Base-by-base conservation (phyloP, 2,329 filamentous ascomycete genomes). In the Aspergillus pseudoterreus region DNA sequence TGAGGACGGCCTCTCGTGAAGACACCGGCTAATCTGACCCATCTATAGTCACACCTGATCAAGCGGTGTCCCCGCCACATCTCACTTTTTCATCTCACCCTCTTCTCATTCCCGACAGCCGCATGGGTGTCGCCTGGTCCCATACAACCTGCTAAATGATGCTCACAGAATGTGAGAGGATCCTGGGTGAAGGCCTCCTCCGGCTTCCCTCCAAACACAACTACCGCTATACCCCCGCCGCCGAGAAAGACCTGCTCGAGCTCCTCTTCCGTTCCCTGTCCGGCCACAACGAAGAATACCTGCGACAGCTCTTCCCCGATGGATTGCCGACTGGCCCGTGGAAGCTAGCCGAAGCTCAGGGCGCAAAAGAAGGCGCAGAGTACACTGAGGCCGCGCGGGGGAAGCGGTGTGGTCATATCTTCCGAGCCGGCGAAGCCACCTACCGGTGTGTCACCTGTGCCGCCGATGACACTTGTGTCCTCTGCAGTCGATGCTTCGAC, bases 391-490 rank as follows among this genome's bases (percentile, higher is more conserved):
- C 88, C 6, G 94, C 94, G 12, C 84, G 90, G 60, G 94, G 95
- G 50, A 95, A 95, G 72, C 86, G 91, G 43, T 99, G 94, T 69
- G 95, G 94, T 4, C 95, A 99, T 75, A 97, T 99, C 56, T 96
- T 99, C 80, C 92, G 92, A 73, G 81, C 83, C 12, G 94, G 92
- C 46, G 94, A 99, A 76, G 92, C 91, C 51, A 92, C 90, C 53
- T 99, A 97, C 70, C 82, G 87, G 63, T 99, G 94, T 78, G 88
- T 91, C 63, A 97, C 92, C 9, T 99, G 94, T 71, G 90, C 90
- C 44, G 85, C 87, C 42, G 95, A 99, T 71, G 92, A 96, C 58
- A 97, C 94, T 0, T 97, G 92, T 71, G 92, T 94, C 45, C 81
- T 99, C 14, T 99, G 94, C 75, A 90, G 89, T 64, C 86, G 87